A percentile compares a stretch with the other conserved stretches of the same genome.
These are phyloP conservation scores for Lodderomyces beijingensis DNA, from an alignment of 1,139 yeast genomes.

Conservation along the genomic window DNA sequence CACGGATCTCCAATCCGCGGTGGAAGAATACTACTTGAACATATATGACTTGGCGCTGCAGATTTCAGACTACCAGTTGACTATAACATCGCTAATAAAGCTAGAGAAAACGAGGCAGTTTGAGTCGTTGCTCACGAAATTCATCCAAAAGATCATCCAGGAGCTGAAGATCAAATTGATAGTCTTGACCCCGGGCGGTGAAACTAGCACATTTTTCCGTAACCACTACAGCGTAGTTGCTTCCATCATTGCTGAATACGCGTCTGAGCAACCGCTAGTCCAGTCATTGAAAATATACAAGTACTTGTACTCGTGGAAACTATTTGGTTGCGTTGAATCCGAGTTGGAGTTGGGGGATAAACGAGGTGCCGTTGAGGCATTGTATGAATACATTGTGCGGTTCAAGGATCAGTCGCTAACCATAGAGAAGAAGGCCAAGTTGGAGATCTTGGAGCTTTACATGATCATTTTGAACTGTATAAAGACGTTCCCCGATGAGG, in stretches of 20 bases:
- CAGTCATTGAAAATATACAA: slow-evolving; percentile 47
- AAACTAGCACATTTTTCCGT: slow-evolving; percentile 18
- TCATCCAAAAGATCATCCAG: slow-evolving; percentile 24
- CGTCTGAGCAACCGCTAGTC: slow-evolving; percentile 31
- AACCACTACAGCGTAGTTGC: slow-evolving; percentile 34
- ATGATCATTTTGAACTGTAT: slow-evolving; percentile 47
- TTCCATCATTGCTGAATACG: slow-evolving; percentile 34
- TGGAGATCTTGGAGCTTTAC: slow-evolving; percentile 41
- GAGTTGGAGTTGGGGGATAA: slow-evolving; percentile 28
- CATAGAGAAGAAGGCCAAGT: slow-evolving; percentile 26
- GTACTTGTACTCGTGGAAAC: slow-evolving; percentile 53
- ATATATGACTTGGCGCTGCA: slow-evolving; percentile 29
- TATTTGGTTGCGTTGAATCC: slow-evolving; percentile 21
- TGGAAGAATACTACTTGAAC: slow-evolving; percentile 22
- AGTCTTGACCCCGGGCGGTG: slow-evolving; percentile 15
- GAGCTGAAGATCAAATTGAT: slow-evolving; percentile 19
- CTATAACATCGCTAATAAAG: slow-evolving; percentile 23
- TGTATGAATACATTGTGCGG: slow-evolving; percentile 49
- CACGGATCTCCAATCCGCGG: slow-evolving; percentile 8
- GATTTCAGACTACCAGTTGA: slow-evolving; percentile 22
- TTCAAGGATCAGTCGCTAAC: slow-evolving; percentile 21
- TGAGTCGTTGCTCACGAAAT: slow-evolving; percentile 16
- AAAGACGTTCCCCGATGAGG: slow-evolving; percentile 44
- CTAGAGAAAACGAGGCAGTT: slow-evolving; percentile 15
- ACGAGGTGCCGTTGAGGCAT: slow-evolving; percentile 54